These are phyloP conservation scores for Russula foetens DNA, from an alignment of 768 basidiomycete genomes.

Conservation along the genomic window DNA sequence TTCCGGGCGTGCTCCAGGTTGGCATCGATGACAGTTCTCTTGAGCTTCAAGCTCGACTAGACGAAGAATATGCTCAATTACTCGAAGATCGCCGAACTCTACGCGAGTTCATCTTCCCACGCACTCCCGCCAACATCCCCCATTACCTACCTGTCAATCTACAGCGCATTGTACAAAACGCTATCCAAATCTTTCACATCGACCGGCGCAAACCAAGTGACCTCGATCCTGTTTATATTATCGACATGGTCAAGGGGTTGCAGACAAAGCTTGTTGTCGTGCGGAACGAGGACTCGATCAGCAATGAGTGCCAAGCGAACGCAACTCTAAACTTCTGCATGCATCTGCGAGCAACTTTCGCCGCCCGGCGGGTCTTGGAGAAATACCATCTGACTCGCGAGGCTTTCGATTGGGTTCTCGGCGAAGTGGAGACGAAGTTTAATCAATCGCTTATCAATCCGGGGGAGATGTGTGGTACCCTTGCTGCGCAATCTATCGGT, in stretches of 20 bases:
- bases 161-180: conserved; percentile 91
- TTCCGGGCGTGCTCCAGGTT: conserved; percentile 72
- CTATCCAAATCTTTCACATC: conserved; percentile 94
- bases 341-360: conserved; percentile 85
- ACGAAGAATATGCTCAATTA: conserved; percentile 64
- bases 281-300: conserved; percentile 75
- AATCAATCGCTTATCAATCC: conserved; percentile 88
- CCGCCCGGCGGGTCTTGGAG: conserved; percentile 81
- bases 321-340: conserved; percentile 90
- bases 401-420: conserved; percentile 95
- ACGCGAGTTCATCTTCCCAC: conserved; percentile 78
- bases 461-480: conserved; percentile 98
- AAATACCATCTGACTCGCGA: conserved; percentile 81
- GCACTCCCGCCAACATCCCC: conserved; percentile 56
- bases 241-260: conserved; percentile 71
- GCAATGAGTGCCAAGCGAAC: conserved; percentile 73
- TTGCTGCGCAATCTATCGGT: conserved; percentile 97
- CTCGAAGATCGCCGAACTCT: conserved; percentile 68
- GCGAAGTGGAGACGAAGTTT: conserved; percentile 95
- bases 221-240: conserved; percentile 79
- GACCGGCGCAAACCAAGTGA: conserved; percentile 91
- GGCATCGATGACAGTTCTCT: conserved; percentile 80
- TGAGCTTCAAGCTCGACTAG: conserved; percentile 77
- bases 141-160: conserved; percentile 95
- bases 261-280: conserved; percentile 73